Conservation (phyloP, 2,329 filamentous ascomycete genomes). For the Gliomastix tumulicola region DNA sequence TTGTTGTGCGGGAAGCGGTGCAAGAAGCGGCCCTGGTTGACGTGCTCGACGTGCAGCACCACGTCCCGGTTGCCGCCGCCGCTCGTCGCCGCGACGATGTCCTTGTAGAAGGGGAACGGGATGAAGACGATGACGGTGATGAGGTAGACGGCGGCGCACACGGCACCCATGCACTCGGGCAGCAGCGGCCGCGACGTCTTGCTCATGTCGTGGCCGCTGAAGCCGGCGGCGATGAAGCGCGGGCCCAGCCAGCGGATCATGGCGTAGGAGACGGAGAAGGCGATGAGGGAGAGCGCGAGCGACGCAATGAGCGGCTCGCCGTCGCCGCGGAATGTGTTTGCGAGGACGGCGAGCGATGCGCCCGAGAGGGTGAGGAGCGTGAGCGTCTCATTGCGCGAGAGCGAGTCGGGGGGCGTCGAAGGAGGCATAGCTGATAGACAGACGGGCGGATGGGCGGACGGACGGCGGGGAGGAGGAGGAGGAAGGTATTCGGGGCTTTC, state of each 20-base stretch:
- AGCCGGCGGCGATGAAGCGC: constrained; percentile 78
- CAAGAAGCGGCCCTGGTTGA: constrained; percentile 76
- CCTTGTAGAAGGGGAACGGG: constrained; percentile 96
- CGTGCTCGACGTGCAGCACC: constrained; percentile 63
- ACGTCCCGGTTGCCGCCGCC: constrained; percentile 89
- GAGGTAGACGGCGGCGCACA: constrained; percentile 89
- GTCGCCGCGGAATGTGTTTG: constrained; percentile 76
- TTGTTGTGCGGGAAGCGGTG: constrained; percentile 94
- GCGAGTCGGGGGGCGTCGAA: constrained; percentile 15
- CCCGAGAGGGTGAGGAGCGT: constrained; percentile 56
- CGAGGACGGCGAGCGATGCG: constrained; percentile 65
- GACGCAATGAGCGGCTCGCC: constrained; percentile 87
- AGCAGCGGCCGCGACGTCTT: constrained; percentile 65
- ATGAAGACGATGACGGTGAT: constrained; percentile 86
- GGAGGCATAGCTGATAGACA: background rate
- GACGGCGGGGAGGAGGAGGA: background rate
- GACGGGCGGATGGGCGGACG: background rate
- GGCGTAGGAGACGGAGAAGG: constrained; percentile 74
- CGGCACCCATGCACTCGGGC: constrained; percentile 92
- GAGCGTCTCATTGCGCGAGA: constrained; percentile 46
- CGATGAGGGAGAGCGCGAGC: constrained; percentile 76
- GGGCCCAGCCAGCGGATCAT: constrained; percentile 91
- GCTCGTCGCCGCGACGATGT: constrained; percentile 90
- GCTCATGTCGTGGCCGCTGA: constrained; percentile 85
- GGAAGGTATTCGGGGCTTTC: too few relatives aligned